These are phyloP conservation scores for Ailanthus altissimus DNA, from an alignment of 345 rosid species.

Conservation along the genomic window DNA sequence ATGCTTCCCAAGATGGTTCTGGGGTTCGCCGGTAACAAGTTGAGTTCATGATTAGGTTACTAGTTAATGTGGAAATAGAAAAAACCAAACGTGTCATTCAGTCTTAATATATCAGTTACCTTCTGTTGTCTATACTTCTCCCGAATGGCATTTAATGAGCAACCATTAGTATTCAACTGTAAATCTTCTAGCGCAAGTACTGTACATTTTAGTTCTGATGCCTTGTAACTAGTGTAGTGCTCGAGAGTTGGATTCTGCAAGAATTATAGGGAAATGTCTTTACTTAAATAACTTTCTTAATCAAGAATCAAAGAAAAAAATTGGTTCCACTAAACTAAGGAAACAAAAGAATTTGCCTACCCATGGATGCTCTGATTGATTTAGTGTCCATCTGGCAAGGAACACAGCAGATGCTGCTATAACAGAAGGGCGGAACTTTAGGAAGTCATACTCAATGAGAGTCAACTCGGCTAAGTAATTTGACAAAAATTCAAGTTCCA, in stretches of 20 bases:
- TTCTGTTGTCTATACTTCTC: conserved; percentile 74
- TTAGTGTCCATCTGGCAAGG: conserved; percentile 86
- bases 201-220: conserved; percentile 55
- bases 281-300: conserved; percentile 17
- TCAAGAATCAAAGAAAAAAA: neutral
- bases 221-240: conserved; percentile 74
- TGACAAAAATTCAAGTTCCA: conserved; percentile 76
- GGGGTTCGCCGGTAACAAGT: neutral
- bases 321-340: neutral
- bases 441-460: conserved; percentile 73
- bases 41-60: neutral
- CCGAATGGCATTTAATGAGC: conserved; percentile 64
- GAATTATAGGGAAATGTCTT: neutral
- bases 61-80: too few relatives aligned
- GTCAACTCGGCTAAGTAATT: conserved; percentile 86
- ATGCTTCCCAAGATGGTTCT: neutral
- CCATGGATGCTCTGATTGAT: conserved; percentile 90
- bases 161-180: conserved; percentile 65
- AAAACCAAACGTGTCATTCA: too few relatives aligned
- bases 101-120: conserved; percentile 41
- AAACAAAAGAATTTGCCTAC: conserved; percentile 41
- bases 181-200: conserved; percentile 79
- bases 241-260: conserved; percentile 84
- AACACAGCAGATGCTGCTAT: conserved; percentile 91
- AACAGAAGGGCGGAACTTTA: conserved; percentile 72